Evolutionary conservation across 805 yeast genomes (phyloP), one percentile per base, ranked within the genome.

Genomic region (Saccharomycopsis guyanensis): DNA sequence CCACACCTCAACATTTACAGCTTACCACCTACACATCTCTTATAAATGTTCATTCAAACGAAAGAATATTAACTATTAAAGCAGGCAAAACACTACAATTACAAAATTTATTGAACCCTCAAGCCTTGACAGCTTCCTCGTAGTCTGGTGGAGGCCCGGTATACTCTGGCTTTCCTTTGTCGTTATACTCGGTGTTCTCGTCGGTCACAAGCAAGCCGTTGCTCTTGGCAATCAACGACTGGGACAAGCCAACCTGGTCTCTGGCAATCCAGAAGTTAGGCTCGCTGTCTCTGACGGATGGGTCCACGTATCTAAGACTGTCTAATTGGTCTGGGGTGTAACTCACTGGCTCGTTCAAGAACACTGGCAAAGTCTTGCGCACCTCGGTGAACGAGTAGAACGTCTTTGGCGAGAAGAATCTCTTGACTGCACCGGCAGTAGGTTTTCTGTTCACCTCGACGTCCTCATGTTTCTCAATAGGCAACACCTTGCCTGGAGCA

Each of bases 61-160:
- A n/a, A n/a, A n/a, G n/a, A n/a, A n/a, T n/a, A n/a, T n/a, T n/a
- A n/a, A n/a, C n/a, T n/a, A n/a, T n/a, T n/a, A n/a, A n/a, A n/a
- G n/a, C n/a, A n/a, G n/a, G n/a, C n/a, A n/a, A n/a, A n/a, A n/a
- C n/a, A n/a, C n/a, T n/a, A n/a, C n/a, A n/a, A n/a, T n/a, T n/a
- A n/a, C n/a, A n/a, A n/a, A n/a, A n/a, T n/a, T n/a, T n/a, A n/a
- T n/a, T n/a, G n/a, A n/a, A n/a, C n/a, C n/a, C n/a, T 19, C 24
- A 47, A 38, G 33, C 43, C 37, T 62, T 68, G 49, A 72, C 57
- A 32, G 70, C 68, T 54, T 69, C 73, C 56, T 76, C 81, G 59
- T 76, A 83, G 41, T 75, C 75, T 3, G 93, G 93, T 42, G 93
- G 93, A 44, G 78, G 75, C 34, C 82, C 86, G 23, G 73, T 66